A percentile compares a stretch with the other conserved stretches of the same genome.
phyloP scores from a whole-genome alignment of 441 rosid genomes.

The Lepidium campestre region DNA sequence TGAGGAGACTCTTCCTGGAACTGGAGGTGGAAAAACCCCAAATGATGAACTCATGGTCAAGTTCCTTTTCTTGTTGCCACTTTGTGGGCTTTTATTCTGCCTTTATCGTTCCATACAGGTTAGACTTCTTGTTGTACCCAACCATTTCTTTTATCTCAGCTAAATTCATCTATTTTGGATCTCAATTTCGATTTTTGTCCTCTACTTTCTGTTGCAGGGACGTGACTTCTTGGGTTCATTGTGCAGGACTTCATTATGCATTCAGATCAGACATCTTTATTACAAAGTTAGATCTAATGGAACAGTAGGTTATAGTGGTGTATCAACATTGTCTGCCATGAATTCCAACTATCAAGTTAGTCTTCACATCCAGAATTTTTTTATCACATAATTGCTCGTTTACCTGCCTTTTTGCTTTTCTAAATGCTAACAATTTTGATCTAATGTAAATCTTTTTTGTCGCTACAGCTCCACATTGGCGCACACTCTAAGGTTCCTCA shows the following conservation, averaged over 20 bases:
- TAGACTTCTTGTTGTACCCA: constrained; percentile 3
- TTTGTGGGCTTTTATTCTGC: constrained; percentile 53
- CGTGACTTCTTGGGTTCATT: constrained; percentile 38
- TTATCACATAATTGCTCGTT: neutral
- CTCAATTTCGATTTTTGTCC: neutral
- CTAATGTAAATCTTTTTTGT: neutral
- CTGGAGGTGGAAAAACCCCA: constrained; percentile 81
- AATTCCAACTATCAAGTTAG: constrained; percentile 54
- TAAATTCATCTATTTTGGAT: neutral
- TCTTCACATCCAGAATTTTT: constrained; percentile 8
- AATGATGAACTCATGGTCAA: constrained; percentile 60
- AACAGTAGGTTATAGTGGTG: constrained; percentile 49
- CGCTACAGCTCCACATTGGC: constrained; percentile 41
- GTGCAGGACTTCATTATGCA: constrained; percentile 57
- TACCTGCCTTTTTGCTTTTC: neutral
- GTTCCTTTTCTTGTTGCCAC: constrained; percentile 63
- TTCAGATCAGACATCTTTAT: constrained; percentile 61
- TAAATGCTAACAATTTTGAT: neutral
- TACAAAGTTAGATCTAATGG: constrained; percentile 53
- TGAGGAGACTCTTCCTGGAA: constrained; percentile 86
- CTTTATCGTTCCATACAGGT: constrained; percentile 63
- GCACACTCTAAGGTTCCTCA: constrained; percentile 53
- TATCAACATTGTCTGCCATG: constrained; percentile 49
- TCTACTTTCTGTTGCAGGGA: constrained; percentile 39
- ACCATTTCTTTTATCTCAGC: constrained; percentile 6